Evolutionary conservation across 78 protist species (phyloP).

Genomic region (Dictyostelium capitatum): DNA sequence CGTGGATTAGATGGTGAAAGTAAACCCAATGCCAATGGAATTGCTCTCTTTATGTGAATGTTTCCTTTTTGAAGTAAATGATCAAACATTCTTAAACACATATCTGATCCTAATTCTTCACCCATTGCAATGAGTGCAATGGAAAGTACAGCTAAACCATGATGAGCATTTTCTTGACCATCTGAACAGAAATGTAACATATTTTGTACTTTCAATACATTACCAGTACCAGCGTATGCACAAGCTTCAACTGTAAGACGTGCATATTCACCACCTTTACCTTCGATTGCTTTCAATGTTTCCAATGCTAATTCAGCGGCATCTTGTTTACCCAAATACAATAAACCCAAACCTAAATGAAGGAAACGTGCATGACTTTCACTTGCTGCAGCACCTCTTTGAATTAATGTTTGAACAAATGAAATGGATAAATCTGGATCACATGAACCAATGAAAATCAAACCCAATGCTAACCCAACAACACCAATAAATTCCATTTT

Average conservation of each 20-base stretch:
- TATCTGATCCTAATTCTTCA: conserved; percentile 97
- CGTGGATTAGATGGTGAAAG: conserved; percentile 93
- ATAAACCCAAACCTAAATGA: conserved; percentile 89
- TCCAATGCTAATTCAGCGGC: conserved; percentile 91
- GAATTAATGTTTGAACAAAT: conserved; percentile 81
- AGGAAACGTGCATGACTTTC: conserved; percentile 75
- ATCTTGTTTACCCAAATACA: conserved; percentile 90
- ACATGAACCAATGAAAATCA: conserved; percentile 94
- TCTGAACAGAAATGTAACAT: conserved; percentile 89
- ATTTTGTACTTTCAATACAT: conserved; percentile 97
- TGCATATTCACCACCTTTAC: conserved; percentile 75
- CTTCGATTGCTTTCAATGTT: conserved; percentile 86
- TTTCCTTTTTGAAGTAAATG: conserved; percentile 94
- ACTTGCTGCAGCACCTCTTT: conserved; percentile 14
- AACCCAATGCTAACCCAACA: conserved; percentile 94
- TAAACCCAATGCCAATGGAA: conserved; percentile 97
- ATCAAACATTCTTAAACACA: conserved; percentile 95
- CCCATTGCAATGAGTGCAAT: conserved; percentile 98
- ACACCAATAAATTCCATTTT: conserved; percentile 90
- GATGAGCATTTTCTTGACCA: conserved; percentile 82
- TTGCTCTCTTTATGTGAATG: conserved; percentile 82
- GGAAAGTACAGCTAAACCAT: conserved; percentile 93
- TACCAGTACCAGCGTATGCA: conserved; percentile 99
- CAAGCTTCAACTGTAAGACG: conserved; percentile 89
- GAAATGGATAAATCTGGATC: conserved; percentile 84